phyloP scores from a whole-genome alignment of 2,329 filamentous ascomycete species.

The Xylaria hypoxylon region DNA sequence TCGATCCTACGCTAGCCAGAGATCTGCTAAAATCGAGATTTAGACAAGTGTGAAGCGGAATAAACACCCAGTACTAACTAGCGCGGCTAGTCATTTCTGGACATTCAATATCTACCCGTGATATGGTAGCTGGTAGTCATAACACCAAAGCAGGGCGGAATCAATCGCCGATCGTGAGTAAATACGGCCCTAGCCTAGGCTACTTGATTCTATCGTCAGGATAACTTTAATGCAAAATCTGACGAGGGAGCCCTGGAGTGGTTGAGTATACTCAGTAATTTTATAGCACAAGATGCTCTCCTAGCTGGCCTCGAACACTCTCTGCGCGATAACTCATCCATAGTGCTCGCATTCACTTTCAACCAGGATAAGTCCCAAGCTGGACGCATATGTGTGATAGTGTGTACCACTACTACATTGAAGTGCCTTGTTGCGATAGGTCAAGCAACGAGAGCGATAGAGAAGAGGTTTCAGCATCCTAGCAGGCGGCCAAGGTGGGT shows the following conservation, averaged over 20 bases:
- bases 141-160: background rate
- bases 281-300: background rate
- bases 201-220: background rate
- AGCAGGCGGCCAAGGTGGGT: background rate
- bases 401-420: background rate
- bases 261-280: background rate
- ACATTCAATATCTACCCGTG: background rate
- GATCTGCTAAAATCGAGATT: background rate
- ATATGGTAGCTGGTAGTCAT: background rate
- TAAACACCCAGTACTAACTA: background rate
- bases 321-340: background rate
- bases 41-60: background rate
- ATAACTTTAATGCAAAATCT: background rate
- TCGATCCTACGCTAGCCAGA: background rate
- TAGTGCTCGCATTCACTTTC: background rate
- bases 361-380: background rate
- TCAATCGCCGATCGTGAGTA: background rate
- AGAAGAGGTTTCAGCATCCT: background rate
- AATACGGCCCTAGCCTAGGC: background rate
- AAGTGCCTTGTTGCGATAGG: background rate
- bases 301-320: background rate
- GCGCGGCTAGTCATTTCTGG: background rate
- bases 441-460: conserved; percentile 1
- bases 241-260: background rate
- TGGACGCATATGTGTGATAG: background rate